Percentiles rank a stretch among this genome's conserved stretches.
These are phyloP conservation scores for Athelia sp. DNA, from an alignment of 1,284 basidiomycete species.

Conservation along the genomic window DNA sequence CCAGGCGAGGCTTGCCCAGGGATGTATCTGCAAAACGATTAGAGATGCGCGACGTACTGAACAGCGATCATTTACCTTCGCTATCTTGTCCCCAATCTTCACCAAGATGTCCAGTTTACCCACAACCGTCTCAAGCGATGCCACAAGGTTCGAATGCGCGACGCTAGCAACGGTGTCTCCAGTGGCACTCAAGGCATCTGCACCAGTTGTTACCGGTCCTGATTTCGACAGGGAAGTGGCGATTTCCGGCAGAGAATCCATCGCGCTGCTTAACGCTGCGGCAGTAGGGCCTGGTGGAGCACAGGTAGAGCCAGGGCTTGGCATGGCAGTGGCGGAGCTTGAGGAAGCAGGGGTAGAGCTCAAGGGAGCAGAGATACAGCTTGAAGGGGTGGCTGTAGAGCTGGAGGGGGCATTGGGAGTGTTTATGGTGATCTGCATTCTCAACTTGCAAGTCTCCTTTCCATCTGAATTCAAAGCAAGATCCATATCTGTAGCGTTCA, in stretches of 20 bases:
- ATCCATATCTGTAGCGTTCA: not conserved
- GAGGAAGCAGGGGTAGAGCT: no score
- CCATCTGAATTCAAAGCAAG: not conserved
- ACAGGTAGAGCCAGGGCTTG: no score
- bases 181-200: not conserved
- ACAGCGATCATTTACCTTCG: not conserved
- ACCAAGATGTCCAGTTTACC: not conserved
- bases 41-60: not conserved
- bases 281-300: no score
- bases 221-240: not conserved
- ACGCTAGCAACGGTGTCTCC: not conserved
- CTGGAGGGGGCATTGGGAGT: not conserved
- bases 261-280: no score
- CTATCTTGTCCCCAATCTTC: not conserved
- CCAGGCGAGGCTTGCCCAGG: not conserved
- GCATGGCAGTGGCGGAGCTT: no score
- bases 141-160: no score
- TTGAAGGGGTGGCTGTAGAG: no score
- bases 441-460: not conserved
- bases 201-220: not conserved
- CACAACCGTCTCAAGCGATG: not conserved
- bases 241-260: not conserved
- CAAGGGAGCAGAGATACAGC: no score
- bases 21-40: not conserved
- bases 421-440: not conserved